Conservation (phyloP, 192 early-diverging fungal genomes). For the Chytriomyces confervae region DNA sequence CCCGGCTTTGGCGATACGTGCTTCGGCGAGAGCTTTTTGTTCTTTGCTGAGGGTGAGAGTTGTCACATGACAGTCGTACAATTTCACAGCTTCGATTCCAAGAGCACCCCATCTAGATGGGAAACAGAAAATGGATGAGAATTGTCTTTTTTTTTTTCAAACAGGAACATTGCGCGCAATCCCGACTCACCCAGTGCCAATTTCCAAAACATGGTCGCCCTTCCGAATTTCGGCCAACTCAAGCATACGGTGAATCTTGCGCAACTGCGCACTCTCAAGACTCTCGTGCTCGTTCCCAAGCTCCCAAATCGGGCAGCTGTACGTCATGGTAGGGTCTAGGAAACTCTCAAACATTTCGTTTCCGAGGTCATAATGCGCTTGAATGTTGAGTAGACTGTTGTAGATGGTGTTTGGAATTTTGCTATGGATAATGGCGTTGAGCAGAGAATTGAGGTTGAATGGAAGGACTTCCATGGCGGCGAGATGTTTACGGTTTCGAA, state of each 20-base stretch:
- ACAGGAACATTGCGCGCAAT: not conserved
- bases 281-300: slow-evolving; percentile 46
- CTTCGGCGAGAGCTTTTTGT: slow-evolving; percentile 69
- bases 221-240: slow-evolving; percentile 57
- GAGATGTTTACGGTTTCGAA: slow-evolving; percentile 61
- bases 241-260: slow-evolving; percentile 68
- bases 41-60: slow-evolving; percentile 70
- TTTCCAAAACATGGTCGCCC: slow-evolving; percentile 69
- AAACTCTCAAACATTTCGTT: slow-evolving; percentile 78
- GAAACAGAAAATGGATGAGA: not conserved
- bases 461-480: slow-evolving; percentile 54
- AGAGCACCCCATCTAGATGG: slow-evolving; percentile 76
- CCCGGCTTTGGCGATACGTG: slow-evolving; percentile 63
- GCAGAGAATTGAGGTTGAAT: slow-evolving; percentile 54
- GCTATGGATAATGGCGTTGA: slow-evolving; percentile 61
- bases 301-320: slow-evolving; percentile 74
- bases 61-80: slow-evolving; percentile 63
- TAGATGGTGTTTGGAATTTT: slow-evolving; percentile 69
- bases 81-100: slow-evolving; percentile 66
- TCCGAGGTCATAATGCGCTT: slow-evolving; percentile 76
- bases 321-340: slow-evolving; percentile 71
- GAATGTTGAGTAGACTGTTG: slow-evolving; percentile 67
- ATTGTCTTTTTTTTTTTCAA: not conserved
- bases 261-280: slow-evolving; percentile 68
- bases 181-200: slow-evolving; percentile 64